Evolutionary conservation across 345 rosid species (phyloP).

Genomic region (Camelina laxa): DNA sequence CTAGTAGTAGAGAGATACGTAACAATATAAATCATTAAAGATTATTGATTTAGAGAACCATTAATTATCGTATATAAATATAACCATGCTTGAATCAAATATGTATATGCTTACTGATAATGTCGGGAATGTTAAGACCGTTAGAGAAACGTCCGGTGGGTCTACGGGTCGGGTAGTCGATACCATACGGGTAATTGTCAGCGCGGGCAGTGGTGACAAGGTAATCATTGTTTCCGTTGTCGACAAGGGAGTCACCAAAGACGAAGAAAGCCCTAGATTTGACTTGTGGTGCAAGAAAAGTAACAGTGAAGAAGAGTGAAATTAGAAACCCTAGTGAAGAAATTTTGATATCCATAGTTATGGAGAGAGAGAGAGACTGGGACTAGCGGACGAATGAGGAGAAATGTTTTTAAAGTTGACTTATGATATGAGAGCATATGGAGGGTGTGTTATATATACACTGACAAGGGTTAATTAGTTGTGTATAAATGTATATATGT

Average conservation of each 20-base stretch:
- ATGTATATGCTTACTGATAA: constrained; percentile 57
- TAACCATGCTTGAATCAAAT: background rate
- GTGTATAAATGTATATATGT: constrained; percentile 5
- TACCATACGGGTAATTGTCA: constrained; percentile 74
- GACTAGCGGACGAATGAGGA: constrained; percentile 20
- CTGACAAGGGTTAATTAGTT: background rate
- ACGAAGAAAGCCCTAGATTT: constrained; percentile 70
- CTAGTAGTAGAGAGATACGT: constrained; percentile 46
- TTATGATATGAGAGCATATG: constrained; percentile 33
- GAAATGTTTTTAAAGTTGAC: background rate
- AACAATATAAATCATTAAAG: background rate
- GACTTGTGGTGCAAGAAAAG: constrained; percentile 42
- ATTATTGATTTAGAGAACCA: background rate
- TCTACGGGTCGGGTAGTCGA: constrained; percentile 69
- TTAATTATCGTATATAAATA: background rate
- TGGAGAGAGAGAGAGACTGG: constrained; percentile 1
- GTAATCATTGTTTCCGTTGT: constrained; percentile 88
- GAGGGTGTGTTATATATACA: constrained; percentile 26
- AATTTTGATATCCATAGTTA: constrained; percentile 8
- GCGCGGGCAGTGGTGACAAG: constrained; percentile 84
- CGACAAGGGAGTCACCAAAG: constrained; percentile 85
- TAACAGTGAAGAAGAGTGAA: constrained; percentile 29
- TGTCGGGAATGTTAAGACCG: constrained; percentile 85
- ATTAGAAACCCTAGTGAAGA: constrained; percentile 35
- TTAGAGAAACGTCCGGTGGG: constrained; percentile 90